Evolutionary conservation across 179 eudicot species (phyloP), one percentile per base, ranked within the genome.

Genomic region (Silene noctiflora): DNA sequence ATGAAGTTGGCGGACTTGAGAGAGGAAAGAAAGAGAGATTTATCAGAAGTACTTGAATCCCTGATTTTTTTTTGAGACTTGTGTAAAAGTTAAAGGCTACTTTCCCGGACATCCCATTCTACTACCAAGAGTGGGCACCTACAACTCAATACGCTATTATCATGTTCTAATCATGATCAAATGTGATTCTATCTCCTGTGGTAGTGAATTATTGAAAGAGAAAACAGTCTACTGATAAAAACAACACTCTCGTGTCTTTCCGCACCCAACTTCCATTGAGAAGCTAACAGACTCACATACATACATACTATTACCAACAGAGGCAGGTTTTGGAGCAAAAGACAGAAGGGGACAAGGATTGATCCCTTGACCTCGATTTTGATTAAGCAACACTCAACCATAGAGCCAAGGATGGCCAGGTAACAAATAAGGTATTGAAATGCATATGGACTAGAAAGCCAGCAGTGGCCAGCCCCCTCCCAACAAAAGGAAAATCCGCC

Each of bases 31-130:
- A n/a, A 31, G 22, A 67, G 9, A 9, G 27, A 25, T 25, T 25
- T 25, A 2, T 25, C 27, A 64, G 29, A 27, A 35, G 14, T 25
- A 64, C 6, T 27, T 17, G 29, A 14, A 6, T 3, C 68, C 25
- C 22, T 20, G 27, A 22, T 21, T 12, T 60, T 20, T 60, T 20
- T 4, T 33, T 33, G 35, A 0, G 2, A 13, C 35, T 63, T 24
- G 35, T 67, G n/a, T 22, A 67, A 17, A 44, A 42, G 51, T 31
- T 35, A 20, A 67, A 67, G 70, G 48, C 70, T 46, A 67, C 51
- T 67, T 0, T 7, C 22, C 17, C 0, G 19, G 48, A 13, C 48
- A 33, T 17, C 22, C n/a, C 44, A 33, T 31, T 29, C 48, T 35
- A 67, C 70, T 67, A 27, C 39, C 31, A 27, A 22, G 68, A n/a